Conservation (phyloP, 2,329 filamentous ascomycete species). For the Bipolaris sorokiniana region DNA sequence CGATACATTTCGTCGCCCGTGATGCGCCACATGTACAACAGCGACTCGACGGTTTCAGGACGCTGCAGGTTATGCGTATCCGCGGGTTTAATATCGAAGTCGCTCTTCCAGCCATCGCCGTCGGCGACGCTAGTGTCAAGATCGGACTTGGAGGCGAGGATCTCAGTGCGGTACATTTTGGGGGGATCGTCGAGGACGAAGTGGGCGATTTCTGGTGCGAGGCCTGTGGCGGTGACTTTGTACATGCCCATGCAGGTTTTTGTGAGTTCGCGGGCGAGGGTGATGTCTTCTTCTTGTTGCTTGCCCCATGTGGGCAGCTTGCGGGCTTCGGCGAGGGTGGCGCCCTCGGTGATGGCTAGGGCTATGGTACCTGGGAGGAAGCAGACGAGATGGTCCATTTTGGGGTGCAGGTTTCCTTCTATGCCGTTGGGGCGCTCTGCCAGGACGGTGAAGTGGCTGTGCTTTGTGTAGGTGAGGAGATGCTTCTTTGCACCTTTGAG, state of each 20-base stretch:
- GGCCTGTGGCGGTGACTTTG: slow-evolving; percentile 82
- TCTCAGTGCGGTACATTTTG: slow-evolving; percentile 59
- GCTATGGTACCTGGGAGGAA: slow-evolving; percentile 98
- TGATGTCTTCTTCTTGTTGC: slow-evolving; percentile 84
- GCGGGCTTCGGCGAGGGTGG: slow-evolving; percentile 75
- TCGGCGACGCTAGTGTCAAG: slow-evolving; percentile 34
- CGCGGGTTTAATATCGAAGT: slow-evolving; percentile 79
- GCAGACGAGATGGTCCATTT: slow-evolving; percentile 98
- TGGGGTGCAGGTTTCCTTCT: slow-evolving; percentile 69
- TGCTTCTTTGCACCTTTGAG: slow-evolving; percentile 87
- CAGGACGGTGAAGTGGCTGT: slow-evolving; percentile 83
- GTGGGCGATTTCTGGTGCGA: slow-evolving; percentile 94
- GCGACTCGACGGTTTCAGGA: slow-evolving; percentile 92
- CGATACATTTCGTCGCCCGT: slow-evolving; percentile 88
- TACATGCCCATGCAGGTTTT: slow-evolving; percentile 99
- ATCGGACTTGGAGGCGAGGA: slow-evolving; percentile 52
- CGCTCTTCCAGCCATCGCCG: slow-evolving; percentile 72
- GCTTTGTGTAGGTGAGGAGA: slow-evolving; percentile 84
- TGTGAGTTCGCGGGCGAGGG: slow-evolving; percentile 85
- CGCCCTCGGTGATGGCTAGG: slow-evolving; percentile 80
- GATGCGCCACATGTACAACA: slow-evolving; percentile 99
- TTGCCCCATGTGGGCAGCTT: slow-evolving; percentile 73
- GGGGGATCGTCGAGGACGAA: slow-evolving; percentile 79
- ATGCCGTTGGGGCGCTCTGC: slow-evolving; percentile 83
- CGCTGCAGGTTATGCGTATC: slow-evolving; percentile 93